Conservation (phyloP, 148 eudicot genomes). For the Cornus kousa region DNA sequence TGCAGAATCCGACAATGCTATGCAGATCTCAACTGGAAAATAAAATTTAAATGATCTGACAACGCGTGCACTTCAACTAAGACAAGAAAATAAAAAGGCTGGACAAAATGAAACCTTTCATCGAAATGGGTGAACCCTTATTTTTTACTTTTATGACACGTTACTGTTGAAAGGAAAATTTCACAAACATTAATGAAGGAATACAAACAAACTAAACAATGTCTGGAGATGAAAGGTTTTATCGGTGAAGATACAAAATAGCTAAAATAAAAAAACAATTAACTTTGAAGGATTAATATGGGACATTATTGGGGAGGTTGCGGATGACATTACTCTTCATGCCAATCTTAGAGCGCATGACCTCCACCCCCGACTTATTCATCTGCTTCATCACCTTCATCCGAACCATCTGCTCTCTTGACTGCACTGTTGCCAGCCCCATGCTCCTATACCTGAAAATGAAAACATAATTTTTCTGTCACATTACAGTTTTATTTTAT, state of each 20-base stretch:
- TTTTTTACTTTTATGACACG: too few relatives aligned
- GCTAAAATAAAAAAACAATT: neutral
- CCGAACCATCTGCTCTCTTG: conserved; percentile 66
- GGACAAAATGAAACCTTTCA: too few relatives aligned
- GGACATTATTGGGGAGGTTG: conserved; percentile 81
- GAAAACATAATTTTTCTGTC: neutral
- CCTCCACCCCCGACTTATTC: conserved; percentile 64
- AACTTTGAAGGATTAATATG: conserved; percentile 41
- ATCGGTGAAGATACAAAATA: too few relatives aligned
- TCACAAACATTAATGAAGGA: neutral
- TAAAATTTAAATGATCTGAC: too few relatives aligned
- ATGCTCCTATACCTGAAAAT: conserved; percentile 75
- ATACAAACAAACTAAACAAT: neutral
- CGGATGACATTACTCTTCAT: conserved; percentile 90
- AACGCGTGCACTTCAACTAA: too few relatives aligned
- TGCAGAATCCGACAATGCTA: too few relatives aligned
- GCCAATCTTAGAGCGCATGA: conserved; percentile 79
- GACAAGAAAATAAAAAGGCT: too few relatives aligned
- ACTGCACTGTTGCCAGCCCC: conserved; percentile 89
- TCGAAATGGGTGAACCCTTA: too few relatives aligned
- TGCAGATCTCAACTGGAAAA: too few relatives aligned
- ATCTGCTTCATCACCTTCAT: conserved; percentile 94
- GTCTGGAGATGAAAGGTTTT: neutral
- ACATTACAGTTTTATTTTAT: neutral
- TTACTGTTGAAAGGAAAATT: too few relatives aligned